Conservation (phyloP, 805 yeast species). For the Metschnikowia chrysomelidarum region DNA sequence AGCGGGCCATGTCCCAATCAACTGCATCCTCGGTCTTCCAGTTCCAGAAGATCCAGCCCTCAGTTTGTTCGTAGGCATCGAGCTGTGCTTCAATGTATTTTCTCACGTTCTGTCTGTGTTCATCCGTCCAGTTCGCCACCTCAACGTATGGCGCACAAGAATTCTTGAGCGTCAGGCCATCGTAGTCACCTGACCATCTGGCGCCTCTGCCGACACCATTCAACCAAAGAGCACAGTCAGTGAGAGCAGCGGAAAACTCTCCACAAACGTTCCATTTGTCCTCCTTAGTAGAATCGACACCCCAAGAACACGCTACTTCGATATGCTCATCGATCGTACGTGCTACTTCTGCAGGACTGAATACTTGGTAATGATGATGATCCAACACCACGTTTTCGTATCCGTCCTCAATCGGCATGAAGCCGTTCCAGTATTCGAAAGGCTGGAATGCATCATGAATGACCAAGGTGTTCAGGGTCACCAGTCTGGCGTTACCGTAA, state of each 20-base stretch:
- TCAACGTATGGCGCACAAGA: conserved; percentile 49
- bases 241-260: conserved; percentile 57
- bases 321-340: conserved; percentile 63
- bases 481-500: conserved; percentile 61
- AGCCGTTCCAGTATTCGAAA: conserved; percentile 56
- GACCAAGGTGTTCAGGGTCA: conserved; percentile 50
- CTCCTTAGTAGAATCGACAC: conserved; percentile 16
- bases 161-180: conserved; percentile 47
- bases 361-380: conserved; percentile 91
- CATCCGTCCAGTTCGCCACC: conserved; percentile 52
- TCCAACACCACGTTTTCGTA: conserved; percentile 75
- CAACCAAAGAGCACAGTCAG: conserved; percentile 87
- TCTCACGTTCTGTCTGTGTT: conserved; percentile 57
- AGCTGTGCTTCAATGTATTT: conserved; percentile 84
- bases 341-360: conserved; percentile 59
- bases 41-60: conserved; percentile 94
- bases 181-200: conserved; percentile 66
- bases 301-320: conserved; percentile 20
- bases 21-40: conserved; percentile 82
- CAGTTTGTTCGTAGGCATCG: conserved; percentile 68
- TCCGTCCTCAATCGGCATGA: conserved; percentile 33
- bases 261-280: conserved; percentile 21
- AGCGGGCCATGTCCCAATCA: conserved; percentile 81
- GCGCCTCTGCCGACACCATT: conserved; percentile 86
- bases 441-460: conserved; percentile 82